Base-by-base conservation (phyloP, 305 asterid genomes). In the Fraxinus dipetala region DNA sequence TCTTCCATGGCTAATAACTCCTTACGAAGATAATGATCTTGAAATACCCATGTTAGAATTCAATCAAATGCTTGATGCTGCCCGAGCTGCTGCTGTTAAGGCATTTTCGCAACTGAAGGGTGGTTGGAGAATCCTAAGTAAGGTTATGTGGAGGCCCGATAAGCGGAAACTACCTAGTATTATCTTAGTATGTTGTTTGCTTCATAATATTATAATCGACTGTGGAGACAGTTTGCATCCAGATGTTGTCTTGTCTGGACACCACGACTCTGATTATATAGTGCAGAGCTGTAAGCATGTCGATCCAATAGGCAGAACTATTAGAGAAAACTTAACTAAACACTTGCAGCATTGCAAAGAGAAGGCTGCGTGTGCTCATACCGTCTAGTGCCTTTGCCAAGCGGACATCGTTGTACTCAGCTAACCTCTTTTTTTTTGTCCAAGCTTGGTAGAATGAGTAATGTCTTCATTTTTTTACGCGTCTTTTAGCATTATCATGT, bases 101-200 rank as follows among this genome's bases (percentile, higher is more conserved):
- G 98, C 98, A 0, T 96, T 96, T 82, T 85, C 91, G 0, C 90
- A 82, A 79, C 87, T 96, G 83, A 96, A 96, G 88, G 98, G 99
- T 5, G 92, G 96, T 51, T 94, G 98, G 98, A 92, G 98, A 87
- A 96, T 94, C 77, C 93, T 96, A 13, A 93, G 91, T 86, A 96
- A 96, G 93, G 99, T 96, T 26, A 94, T 96, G 98, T 93, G 99
- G 98, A 83, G 98, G 78, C 99, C 99, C 0, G 98, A 96, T 86
- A 92, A 92, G 84, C 78, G 90, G 90, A 96, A 96, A 78, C 91
- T 96, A 3, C 98, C 98, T 6, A 96, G 98, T 82, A 94, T 93
- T 43, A 88, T 96, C 83, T 78, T 96, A 72, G 97, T 96, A 1
- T 94, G 98, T 85, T 96, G 97, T 86, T 88, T 96, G 48, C 97